Base-by-base conservation (phyloP, 2,329 filamentous ascomycete species). In the Fusarium sp. region DNA sequence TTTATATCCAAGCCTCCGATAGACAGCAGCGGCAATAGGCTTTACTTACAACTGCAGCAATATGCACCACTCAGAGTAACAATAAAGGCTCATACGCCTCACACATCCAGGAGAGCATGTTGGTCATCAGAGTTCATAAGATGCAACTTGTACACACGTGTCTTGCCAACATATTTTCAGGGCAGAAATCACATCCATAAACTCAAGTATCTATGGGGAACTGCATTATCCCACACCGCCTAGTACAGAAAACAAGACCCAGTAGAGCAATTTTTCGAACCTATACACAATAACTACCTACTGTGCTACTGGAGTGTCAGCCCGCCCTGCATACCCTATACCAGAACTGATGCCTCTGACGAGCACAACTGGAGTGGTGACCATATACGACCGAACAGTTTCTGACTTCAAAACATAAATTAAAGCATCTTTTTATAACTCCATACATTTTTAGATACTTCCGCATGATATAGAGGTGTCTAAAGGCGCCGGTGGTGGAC, bases 391-490 rank as follows among this genome's bases (percentile, higher is more conserved):
- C 27, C 18, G 18, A 7, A 6, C 18, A 31, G 1, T n/a, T 31
- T 31, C 4, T 52, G 2, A 31, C 27, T 52, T 52, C 1, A n/a
- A 52, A n/a, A 14, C 6, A 31, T 4, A 20, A 13, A 6, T 29
- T 4, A 3, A 45, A 25, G 22, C 7, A 25, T 40, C 5, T 3
- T 6, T 6, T 2, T 3, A 11, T 3, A 5, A 5, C 6, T 20
- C 2, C 0, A 20, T 45, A 4, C 3, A 6, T 8, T 3, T 14
- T 4, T 7, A 20, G 0, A 13, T 45, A 2, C 20, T 14, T 8
- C 14, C 0, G 7, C 4, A 22, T 2, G 11, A 5, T 18, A 8
- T 14, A 3, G 11, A 9, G 18, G 6, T 14, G 18, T n/a, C 2
- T 2, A 14, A 9, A 6, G 11, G 25, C 16, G 25, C 14, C 11